A percentile compares a stretch with the other conserved stretches of the same genome.
Evolutionary conservation across 805 yeast species (phyloP).

Genomic region (Cyberlindnera bimundalis): DNA sequence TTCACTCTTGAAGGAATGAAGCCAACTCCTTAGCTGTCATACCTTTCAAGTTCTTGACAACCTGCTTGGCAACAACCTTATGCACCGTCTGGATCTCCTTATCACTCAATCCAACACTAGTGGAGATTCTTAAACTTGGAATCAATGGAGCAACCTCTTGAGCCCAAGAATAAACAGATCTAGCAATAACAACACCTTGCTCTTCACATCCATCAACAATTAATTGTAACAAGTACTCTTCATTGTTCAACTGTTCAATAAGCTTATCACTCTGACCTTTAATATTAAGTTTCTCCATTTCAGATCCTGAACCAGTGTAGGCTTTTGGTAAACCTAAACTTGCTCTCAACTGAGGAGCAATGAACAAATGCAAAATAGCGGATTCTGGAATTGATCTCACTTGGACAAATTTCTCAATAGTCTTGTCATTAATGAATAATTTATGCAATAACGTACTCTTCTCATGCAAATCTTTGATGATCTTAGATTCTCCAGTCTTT

Average conservation of each 20-base stretch:
- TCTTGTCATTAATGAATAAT: constrained; percentile 37
- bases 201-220: constrained; percentile 56
- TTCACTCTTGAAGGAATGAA: not conserved
- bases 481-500: constrained; percentile 38
- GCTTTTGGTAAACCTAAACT: constrained; percentile 42
- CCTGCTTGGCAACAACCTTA: constrained; percentile 30
- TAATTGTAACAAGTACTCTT: constrained; percentile 59
- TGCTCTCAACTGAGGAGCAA: constrained; percentile 46
- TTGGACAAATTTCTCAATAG: constrained; percentile 38
- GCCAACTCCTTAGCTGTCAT: constrained; percentile 9
- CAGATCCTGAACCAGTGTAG: constrained; percentile 30
- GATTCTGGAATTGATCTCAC: constrained; percentile 58
- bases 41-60: constrained; percentile 9
- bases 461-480: constrained; percentile 34
- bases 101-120: constrained; percentile 44
- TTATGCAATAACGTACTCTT: constrained; percentile 40
- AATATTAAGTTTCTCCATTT: constrained; percentile 28
- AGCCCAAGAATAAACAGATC: constrained; percentile 59
- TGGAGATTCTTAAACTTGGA: constrained; percentile 53
- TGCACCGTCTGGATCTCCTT: constrained; percentile 44
- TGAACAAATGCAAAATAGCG: constrained; percentile 65
- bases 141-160: constrained; percentile 72
- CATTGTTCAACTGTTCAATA: constrained; percentile 39
- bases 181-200: constrained; percentile 56
- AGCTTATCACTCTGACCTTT: constrained; percentile 31